Base-by-base conservation (phyloP, 805 yeast genomes). In the Blastobotrys chiropterorum region DNA sequence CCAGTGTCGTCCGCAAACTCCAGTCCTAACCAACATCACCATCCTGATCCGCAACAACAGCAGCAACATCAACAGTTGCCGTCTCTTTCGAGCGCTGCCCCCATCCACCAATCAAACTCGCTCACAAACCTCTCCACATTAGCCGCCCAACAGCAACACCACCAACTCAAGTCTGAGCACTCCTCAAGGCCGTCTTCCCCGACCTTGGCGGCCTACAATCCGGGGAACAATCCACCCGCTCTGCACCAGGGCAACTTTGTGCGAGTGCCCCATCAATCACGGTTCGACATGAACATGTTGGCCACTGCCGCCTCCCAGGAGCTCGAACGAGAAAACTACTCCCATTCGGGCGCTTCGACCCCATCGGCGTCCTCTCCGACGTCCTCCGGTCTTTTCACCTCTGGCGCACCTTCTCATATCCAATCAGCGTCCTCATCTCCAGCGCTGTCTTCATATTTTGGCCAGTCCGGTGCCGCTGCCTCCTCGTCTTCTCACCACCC, bases 291-390 rank as follows among this genome's bases (percentile, higher is more conserved):
- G 64, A 69, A 72, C 55, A 64, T 71, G 30, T 61, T 72, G 47
- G 76, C 77, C 6, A 66, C 72, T 1, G 77, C 76, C 1, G 76
- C 76, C 1, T 65, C 76, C 4, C 75, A 73, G 53, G 70, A 71
- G 51, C 67, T 72, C n/a, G 76, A 73, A 61, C 67, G 68, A 2
- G 71, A 68, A 46, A 59, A 59, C 45, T 53, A 51, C n/a, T 48
- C 56, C 15, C 45, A 21, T 16, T 38, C 50, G 13, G 58, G 58
- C 38, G 45, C 55, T 17, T 58, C 69, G 38, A 46, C 62, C 11
- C 62, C 69, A 44, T 49, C 54, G 40, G 47, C 51, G 19, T 38
- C 54, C 38, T 53, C 61, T 46, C 50, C 62, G 13, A 26, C 54
- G 19, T 42, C 42, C 30, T 52, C 51, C 15, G n/a, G n/a, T n/a